Base-by-base conservation (phyloP, 116 monocot genomes). In the Papilionanthe hybrid region DNA sequence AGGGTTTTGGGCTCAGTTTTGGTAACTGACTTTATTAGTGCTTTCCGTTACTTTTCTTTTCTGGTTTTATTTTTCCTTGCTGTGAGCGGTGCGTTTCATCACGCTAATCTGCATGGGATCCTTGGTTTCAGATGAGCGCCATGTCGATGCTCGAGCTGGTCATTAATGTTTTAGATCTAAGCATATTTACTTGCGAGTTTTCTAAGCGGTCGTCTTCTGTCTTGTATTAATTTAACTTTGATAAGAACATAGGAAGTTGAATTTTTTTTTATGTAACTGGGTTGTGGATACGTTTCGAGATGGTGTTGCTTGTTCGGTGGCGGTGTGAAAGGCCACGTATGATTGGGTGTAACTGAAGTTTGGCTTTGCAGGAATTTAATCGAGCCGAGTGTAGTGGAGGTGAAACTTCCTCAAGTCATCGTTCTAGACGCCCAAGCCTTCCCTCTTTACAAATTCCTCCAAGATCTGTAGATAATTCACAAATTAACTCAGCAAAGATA, bases 391-490 rank as follows among this genome's bases (percentile, higher is more conserved):
- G 49, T 17, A 82, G 22, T 30, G 79, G 43, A 65, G 77, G 75
- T 49, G 89, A 87, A 76, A 84, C 60, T 58, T 49, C 76, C 20
- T 77, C 85, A 17, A 37, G 45, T 48, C 79, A 84, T 25, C 42
- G 84, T 77, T 81, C 86, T 3, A 87, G 91, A 72, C 78, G 83
- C 75, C 96, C 94, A 43, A 92, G 85, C 55, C 89, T 96, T 42
- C 72, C 96, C 8, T 87, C 92, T 10, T 79, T 94, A 69, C 91
- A 96, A 78, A 92, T 93, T 75, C 96, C 96, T 41, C 78, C 78
- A 66, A 84, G 90, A 83, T 81, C 85, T 1, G 27, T 91, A 55
- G 92, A 92, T n/a, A 86, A 60, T 63, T 68, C 85, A 50, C 42
- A 89, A 72, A 79, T 87, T 75, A 86, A 79, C 57, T 89, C 87